These are phyloP conservation scores for Lumnitzera racemosa DNA, from an alignment of 345 rosid genomes.

Conservation along the genomic window DNA sequence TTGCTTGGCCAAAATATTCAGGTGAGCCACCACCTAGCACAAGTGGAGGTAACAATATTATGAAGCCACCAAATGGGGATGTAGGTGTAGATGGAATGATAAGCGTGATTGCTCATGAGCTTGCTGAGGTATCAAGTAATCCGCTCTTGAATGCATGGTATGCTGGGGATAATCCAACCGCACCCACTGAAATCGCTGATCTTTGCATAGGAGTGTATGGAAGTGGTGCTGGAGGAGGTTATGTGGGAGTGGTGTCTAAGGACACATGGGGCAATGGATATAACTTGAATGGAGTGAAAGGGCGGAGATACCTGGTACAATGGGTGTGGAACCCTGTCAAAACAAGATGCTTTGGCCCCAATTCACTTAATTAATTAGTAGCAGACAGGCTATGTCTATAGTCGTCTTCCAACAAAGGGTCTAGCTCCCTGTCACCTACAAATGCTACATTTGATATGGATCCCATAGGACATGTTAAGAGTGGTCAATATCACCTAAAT, in stretches of 20 bases:
- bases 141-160: slow-evolving; percentile 64
- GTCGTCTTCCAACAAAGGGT: too few species aligned
- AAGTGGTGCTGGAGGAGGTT: slow-evolving; percentile 55
- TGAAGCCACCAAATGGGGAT: slow-evolving; percentile 51
- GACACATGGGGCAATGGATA: slow-evolving; percentile 43
- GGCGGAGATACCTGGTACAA: slow-evolving; percentile 51
- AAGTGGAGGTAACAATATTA: slow-evolving; percentile 25
- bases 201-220: slow-evolving; percentile 57
- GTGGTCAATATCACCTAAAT: too few species aligned
- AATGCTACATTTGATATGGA: too few species aligned
- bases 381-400: too few species aligned
- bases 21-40: slow-evolving; percentile 30
- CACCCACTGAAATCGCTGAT: slow-evolving; percentile 56
- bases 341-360: slow-evolving; percentile 55
- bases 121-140: slow-evolving; percentile 50
- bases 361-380: slow-evolving; percentile 34
- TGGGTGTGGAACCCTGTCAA: slow-evolving; percentile 57
- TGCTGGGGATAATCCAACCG: slow-evolving; percentile 49
- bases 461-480: too few species aligned
- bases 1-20: slow-evolving; percentile 39
- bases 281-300: slow-evolving; percentile 48
- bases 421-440: too few species aligned
- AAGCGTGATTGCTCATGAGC: slow-evolving; percentile 57
- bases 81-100: slow-evolving; percentile 55
- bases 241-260: slow-evolving; percentile 35